A percentile compares a stretch with the other conserved stretches of the same genome.
phyloP scores from a whole-genome alignment of 2,329 filamentous ascomycete species.

The Nemania diffusa region DNA sequence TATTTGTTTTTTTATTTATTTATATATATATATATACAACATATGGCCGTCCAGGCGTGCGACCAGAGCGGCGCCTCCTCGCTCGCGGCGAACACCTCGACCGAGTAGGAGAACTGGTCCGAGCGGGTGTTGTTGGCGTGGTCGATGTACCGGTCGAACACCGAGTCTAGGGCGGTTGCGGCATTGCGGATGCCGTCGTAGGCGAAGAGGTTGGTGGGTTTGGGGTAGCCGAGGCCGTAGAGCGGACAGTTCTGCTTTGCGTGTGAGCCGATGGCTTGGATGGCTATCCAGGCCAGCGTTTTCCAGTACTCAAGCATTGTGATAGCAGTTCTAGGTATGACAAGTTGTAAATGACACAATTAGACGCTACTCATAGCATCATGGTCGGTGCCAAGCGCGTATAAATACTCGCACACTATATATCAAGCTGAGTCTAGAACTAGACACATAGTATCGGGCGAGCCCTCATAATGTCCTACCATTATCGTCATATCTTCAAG shows the following conservation, averaged over 20 bases:
- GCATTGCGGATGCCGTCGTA: slow-evolving; percentile 40
- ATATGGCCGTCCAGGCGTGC: slow-evolving; percentile 43
- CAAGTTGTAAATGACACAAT: not conserved
- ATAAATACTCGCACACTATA: not conserved
- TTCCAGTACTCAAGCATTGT: slow-evolving; percentile 19
- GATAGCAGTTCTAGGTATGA: not conserved
- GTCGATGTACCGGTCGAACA: slow-evolving; percentile 47
- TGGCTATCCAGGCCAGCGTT: not conserved
- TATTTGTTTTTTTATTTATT: no score
- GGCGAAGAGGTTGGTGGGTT: slow-evolving; percentile 42
- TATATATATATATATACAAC: no score
- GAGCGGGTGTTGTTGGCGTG: slow-evolving; percentile 45
- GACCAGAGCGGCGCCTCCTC: slow-evolving; percentile 45
- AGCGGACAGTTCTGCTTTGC: slow-evolving; percentile 49
- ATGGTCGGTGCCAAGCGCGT: slow-evolving; percentile 10
- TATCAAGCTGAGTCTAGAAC: not conserved
- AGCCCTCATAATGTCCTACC: not conserved
- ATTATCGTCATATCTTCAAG: not conserved
- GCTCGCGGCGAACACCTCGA: slow-evolving; percentile 47
- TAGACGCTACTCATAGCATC: slow-evolving; percentile 8
- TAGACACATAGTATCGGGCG: not conserved
- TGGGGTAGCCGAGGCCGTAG: slow-evolving; percentile 48
- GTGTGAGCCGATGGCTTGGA: slow-evolving; percentile 4
- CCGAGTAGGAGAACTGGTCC: slow-evolving; percentile 47
- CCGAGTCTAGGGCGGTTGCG: slow-evolving; percentile 37